A percentile compares a stretch with the other conserved stretches of the same genome.
Evolutionary conservation across 768 basidiomycete species (phyloP).

Genomic region (Pleurotus cornucopiae): DNA sequence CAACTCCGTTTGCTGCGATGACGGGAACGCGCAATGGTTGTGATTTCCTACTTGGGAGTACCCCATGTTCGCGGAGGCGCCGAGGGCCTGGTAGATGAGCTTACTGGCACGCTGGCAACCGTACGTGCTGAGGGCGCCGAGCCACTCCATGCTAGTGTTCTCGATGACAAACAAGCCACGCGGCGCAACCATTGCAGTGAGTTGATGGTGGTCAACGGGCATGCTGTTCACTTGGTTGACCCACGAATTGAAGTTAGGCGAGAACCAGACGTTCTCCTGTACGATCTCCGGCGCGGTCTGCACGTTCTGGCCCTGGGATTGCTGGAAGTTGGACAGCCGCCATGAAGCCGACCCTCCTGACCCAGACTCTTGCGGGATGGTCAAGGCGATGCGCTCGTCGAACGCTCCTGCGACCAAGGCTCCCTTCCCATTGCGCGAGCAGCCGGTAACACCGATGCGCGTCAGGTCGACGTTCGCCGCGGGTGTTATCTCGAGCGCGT

Average conservation of each 20-base stretch:
- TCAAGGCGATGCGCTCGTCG: slow-evolving; percentile 53
- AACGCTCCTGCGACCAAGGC: slow-evolving; percentile 57
- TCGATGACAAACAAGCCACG: slow-evolving; percentile 49
- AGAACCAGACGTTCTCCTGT: slow-evolving; percentile 62
- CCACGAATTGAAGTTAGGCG: slow-evolving; percentile 41
- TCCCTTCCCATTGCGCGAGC: slow-evolving; percentile 60
- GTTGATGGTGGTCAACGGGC: slow-evolving; percentile 59
- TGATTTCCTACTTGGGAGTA: slow-evolving; percentile 53
- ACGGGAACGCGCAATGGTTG: slow-evolving; percentile 52
- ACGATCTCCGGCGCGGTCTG: slow-evolving; percentile 59
- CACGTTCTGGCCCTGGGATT: slow-evolving; percentile 5
- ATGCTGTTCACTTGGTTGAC: slow-evolving; percentile 39
- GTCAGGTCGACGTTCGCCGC: slow-evolving; percentile 41
- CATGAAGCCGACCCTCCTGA: slow-evolving; percentile 59
- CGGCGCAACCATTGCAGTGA: slow-evolving; percentile 52
- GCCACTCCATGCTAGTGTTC: slow-evolving; percentile 54
- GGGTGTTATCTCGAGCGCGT: slow-evolving; percentile 49
- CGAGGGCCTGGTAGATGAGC: slow-evolving; percentile 47
- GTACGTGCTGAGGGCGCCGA: slow-evolving; percentile 44
- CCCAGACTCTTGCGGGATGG: slow-evolving; percentile 61
- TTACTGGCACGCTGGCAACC: slow-evolving; percentile 49
- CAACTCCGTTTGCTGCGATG: slow-evolving; percentile 37
- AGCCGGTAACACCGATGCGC: slow-evolving; percentile 53
- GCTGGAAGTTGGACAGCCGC: slow-evolving; percentile 51
- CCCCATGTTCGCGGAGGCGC: slow-evolving; percentile 42